Percentiles rank a stretch among this genome's conserved stretches.
phyloP scores from a whole-genome alignment of 75 land plant species.

The Cupressus sempervirens region DNA sequence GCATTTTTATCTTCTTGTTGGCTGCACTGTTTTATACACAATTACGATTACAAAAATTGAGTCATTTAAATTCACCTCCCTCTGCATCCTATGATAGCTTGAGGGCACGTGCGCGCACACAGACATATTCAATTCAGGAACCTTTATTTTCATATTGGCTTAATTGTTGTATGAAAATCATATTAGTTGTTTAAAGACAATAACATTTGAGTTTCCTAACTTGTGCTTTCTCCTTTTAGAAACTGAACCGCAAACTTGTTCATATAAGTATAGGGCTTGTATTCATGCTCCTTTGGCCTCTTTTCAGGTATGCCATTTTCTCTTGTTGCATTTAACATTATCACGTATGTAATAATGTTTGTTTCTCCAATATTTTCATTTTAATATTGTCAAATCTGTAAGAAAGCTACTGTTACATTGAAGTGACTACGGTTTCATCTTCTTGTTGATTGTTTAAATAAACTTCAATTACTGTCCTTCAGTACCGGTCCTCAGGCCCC shows the following conservation, averaged over 20 bases:
- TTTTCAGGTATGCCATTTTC: conserved; percentile 67
- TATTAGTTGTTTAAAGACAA: not conserved
- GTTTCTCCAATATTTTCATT: not conserved
- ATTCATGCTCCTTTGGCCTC: conserved; percentile 95
- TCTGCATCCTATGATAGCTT: not conserved
- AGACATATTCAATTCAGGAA: not conserved
- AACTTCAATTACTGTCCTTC: conserved; percentile 11
- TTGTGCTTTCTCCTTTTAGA: conserved; percentile 29
- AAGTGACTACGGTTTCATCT: not conserved
- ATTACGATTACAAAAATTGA: not conserved
- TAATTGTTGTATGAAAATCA: not conserved
- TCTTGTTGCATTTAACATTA: not conserved
- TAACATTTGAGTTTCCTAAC: not conserved
- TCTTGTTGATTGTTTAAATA: not conserved
- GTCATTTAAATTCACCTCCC: not conserved
- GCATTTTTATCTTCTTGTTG: not conserved
- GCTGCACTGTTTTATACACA: not conserved
- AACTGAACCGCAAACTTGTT: conserved; percentile 86
- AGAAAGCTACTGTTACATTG: not conserved
- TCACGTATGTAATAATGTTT: not conserved
- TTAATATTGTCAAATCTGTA: not conserved
- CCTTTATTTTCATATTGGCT: not conserved
- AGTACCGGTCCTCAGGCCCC: conserved; percentile 64
- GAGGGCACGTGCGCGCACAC: not conserved
- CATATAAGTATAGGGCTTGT: conserved; percentile 83